Conservation (phyloP, 345 rosid species). For the Arabis alpina region DNA sequence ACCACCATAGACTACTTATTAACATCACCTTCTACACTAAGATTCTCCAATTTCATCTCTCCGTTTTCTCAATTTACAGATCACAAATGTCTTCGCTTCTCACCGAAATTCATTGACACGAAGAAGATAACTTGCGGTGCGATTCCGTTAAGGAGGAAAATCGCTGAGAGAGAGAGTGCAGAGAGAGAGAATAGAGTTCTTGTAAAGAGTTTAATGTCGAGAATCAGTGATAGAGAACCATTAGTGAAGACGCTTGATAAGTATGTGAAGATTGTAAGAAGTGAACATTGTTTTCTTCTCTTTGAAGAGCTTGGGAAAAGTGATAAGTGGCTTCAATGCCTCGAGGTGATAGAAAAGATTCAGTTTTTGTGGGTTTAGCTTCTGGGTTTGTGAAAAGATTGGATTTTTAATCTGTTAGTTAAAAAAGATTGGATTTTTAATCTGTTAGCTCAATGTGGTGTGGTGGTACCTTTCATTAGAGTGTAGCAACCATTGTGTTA, state of each 20-base stretch:
- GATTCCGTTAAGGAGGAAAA: slow-evolving; percentile 57
- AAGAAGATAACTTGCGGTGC: slow-evolving; percentile 43
- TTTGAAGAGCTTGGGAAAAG: slow-evolving; percentile 91
- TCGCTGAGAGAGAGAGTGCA: slow-evolving; percentile 41
- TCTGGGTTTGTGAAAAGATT: not conserved
- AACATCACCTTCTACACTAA: slow-evolving; percentile 38
- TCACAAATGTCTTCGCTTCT: slow-evolving; percentile 23
- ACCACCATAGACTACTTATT: slow-evolving; percentile 29
- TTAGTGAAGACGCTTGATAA: slow-evolving; percentile 69
- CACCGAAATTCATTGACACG: not conserved
- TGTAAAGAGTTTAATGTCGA: slow-evolving; percentile 62
- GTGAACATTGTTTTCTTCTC: slow-evolving; percentile 81
- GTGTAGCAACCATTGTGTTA: too few relatives aligned
- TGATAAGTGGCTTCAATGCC: slow-evolving; percentile 89
- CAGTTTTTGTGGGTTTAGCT: not conserved
- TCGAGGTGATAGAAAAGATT: slow-evolving; percentile 55
- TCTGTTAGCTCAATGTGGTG: not conserved
- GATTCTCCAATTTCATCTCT: slow-evolving; percentile 33
- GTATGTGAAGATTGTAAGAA: slow-evolving; percentile 67
- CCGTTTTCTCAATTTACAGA: slow-evolving; percentile 6
- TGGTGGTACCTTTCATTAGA: too few relatives aligned
- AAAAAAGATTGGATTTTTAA: not conserved
- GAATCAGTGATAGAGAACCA: slow-evolving; percentile 62
- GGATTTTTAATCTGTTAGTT: not conserved
- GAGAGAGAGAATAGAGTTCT: slow-evolving; percentile 63